Evolutionary conservation across 2,329 filamentous ascomycete species (phyloP), one percentile per base, ranked within the genome.

Genomic region (Mollisia scopiformis): DNA sequence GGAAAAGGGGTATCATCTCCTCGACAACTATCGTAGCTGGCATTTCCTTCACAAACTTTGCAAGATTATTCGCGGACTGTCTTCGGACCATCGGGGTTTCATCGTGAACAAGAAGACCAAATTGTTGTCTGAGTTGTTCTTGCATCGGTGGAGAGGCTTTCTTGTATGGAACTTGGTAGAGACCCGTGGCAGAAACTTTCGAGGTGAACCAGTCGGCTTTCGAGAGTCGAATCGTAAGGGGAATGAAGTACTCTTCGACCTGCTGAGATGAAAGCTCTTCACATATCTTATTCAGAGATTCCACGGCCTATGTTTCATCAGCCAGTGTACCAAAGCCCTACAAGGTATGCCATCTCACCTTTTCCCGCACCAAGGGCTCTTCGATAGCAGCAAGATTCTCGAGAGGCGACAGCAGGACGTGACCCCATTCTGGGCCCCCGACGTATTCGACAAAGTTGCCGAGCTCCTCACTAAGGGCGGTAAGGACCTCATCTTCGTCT

Each of bases 201-300:
- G 95, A 98, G 60, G 95, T 99, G 79, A 99, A 99, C 95, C 95
- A 99, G 80, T 99, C 95, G 79, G 95, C 95, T 85, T 98, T 99
- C 68, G 95, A 96, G 64, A 99, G 91, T 75, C 95, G 92, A 74
- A 96, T 87, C 62, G 93, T 93, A 74, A 99, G 89, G 64, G 95
- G 95, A 70, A 99, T 94, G 80, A 98, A 98, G 79, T 93, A 91
- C 73, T 97, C 92, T 82, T 99, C 95, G 75, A 98, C 89, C 81
- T 99, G 95, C 77, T 92, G 86, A 71, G 92, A 82, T 54, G 93
- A 96, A 58, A 99, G 85, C 76, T 97, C 88, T 74, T 88, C 87
- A 85, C 95, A 98, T 77, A 99, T 98, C 82, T 97, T 99, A 86
- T 99, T 99, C 70, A 99, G 87, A 51, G 95, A 99, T 78, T 99